Evolutionary conservation across 768 basidiomycete species (phyloP).

Genomic region (Amanita subjunquillea): DNA sequence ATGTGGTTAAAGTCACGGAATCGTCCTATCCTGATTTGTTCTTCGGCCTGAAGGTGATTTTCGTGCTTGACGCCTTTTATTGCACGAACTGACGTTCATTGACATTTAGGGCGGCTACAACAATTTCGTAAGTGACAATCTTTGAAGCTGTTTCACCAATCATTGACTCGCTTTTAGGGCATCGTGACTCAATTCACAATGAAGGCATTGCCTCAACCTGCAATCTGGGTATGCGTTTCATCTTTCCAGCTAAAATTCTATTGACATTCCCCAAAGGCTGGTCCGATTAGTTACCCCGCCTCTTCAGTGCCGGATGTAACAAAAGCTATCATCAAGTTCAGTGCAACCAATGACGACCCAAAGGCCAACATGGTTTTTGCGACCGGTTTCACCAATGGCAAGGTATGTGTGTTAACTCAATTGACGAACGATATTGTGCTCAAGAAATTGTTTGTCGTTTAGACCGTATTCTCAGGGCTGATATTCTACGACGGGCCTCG

Average conservation of each 20-base stretch:
- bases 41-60: slow-evolving; percentile 27
- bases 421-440: not conserved
- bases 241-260: not conserved
- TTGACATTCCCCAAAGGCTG: slow-evolving; percentile 27
- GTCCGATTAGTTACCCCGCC: slow-evolving; percentile 25
- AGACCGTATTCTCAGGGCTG: slow-evolving; percentile 13
- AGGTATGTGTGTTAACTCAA: not conserved
- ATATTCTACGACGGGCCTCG: slow-evolving; percentile 46
- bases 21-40: slow-evolving; percentile 26
- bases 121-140: slow-evolving; percentile 31
- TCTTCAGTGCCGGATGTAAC: slow-evolving; percentile 15
- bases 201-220: slow-evolving; percentile 39
- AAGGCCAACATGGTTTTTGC: slow-evolving; percentile 24
- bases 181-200: slow-evolving; percentile 51
- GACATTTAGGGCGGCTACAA: slow-evolving; percentile 44
- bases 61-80: not conserved
- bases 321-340: slow-evolving; percentile 30
- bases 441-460: not conserved
- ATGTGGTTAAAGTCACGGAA: slow-evolving; percentile 24
- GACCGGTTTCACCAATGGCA: not conserved
- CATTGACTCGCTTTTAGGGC: slow-evolving; percentile 22
- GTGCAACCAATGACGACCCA: slow-evolving; percentile 32
- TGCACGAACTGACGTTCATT: not conserved
- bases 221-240: slow-evolving; percentile 43
- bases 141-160: not conserved